These are phyloP conservation scores for Fusarium floridanum DNA, from an alignment of 2,329 filamentous ascomycete species.

Conservation along the genomic window DNA sequence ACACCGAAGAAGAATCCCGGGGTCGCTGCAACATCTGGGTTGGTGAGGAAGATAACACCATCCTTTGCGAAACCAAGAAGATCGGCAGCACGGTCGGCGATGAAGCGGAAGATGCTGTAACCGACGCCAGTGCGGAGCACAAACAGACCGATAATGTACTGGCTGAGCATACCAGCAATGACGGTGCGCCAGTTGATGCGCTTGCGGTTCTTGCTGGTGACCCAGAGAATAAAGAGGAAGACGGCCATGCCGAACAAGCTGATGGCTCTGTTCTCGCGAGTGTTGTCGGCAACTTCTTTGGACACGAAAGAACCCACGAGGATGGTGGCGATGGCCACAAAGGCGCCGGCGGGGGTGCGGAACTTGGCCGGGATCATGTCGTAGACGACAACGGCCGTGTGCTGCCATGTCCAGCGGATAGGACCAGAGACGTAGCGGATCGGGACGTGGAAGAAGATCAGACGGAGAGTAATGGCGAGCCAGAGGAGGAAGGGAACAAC, in stretches of 20 bases:
- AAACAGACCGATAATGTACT: constrained; percentile 91
- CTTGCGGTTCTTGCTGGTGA: constrained; percentile 77
- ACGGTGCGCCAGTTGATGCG: constrained; percentile 81
- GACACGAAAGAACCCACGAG: constrained; percentile 83
- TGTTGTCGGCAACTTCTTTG: constrained; percentile 80
- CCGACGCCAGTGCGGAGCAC: constrained; percentile 85
- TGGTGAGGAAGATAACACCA: constrained; percentile 78
- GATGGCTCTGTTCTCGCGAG: constrained; percentile 81
- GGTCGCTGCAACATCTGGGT: constrained; percentile 57
- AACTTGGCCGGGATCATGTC: constrained; percentile 75
- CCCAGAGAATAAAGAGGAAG: constrained; percentile 75
- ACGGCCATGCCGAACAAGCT: constrained; percentile 83
- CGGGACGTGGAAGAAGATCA: constrained; percentile 81
- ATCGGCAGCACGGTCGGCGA: constrained; percentile 79
- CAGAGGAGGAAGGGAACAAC: constrained; percentile 86
- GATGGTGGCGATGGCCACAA: constrained; percentile 77
- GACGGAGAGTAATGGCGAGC: constrained; percentile 78
- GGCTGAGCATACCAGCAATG: constrained; percentile 87
- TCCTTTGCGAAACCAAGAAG: constrained; percentile 81
- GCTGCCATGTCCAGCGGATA: constrained; percentile 75
- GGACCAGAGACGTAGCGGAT: constrained; percentile 75
- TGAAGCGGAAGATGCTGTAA: constrained; percentile 92
- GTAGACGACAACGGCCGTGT: constrained; percentile 71
- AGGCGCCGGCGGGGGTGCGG: constrained; percentile 72
- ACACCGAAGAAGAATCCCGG: constrained; percentile 82